phyloP scores from a whole-genome alignment of 148 eudicot species.

The Tetragonia tetragonoides region DNA sequence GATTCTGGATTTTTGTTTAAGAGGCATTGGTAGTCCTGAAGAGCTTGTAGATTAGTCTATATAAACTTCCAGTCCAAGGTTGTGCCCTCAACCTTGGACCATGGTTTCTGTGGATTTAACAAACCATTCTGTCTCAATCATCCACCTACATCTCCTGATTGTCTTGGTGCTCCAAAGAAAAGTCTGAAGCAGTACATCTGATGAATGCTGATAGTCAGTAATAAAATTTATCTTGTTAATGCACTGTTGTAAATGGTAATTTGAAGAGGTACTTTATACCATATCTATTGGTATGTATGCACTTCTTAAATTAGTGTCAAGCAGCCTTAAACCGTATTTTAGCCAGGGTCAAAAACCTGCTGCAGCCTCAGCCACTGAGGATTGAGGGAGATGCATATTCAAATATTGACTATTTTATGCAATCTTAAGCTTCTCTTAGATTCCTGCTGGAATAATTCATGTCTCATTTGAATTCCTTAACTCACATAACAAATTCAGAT shows the following conservation, averaged over 20 bases:
- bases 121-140: no score
- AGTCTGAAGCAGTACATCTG: not conserved
- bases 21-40: not conserved
- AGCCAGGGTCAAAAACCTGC: not conserved
- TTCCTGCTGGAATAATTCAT: not conserved
- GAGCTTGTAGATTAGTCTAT: not conserved
- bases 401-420: not conserved
- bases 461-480: not conserved
- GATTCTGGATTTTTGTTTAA: not conserved
- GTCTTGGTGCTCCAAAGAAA: not conserved
- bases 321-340: not conserved
- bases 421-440: not conserved
- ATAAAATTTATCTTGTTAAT: not conserved
- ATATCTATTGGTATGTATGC: not conserved
- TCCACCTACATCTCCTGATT: not conserved
- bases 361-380: not conserved
- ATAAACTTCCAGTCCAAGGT: no score
- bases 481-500: not conserved
- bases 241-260: not conserved
- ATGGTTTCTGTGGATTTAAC: no score
- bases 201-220: not conserved
- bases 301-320: not conserved
- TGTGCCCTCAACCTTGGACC: no score
- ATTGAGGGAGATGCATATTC: not conserved
- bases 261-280: not conserved